Evolutionary conservation across 306 rosid species (phyloP).

Genomic region (Macrotyloma uniflorum): DNA sequence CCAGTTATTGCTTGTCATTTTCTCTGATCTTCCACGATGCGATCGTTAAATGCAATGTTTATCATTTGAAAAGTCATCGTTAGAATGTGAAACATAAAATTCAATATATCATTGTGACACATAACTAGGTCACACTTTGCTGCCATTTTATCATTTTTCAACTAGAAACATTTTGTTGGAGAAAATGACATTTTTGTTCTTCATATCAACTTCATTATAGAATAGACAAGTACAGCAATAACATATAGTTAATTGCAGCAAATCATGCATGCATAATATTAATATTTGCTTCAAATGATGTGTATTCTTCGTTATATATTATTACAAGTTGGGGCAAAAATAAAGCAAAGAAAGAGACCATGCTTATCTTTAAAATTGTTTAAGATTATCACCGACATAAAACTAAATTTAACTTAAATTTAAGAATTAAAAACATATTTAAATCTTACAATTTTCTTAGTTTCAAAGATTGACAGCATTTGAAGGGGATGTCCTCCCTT

Average conservation of each 20-base stretch:
- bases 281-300: neutral
- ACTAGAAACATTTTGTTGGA: neutral
- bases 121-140: neutral
- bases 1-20: neutral
- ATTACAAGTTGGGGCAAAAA: neutral
- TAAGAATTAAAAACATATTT: too few species aligned
- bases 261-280: neutral
- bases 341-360: neutral
- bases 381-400: too few species aligned
- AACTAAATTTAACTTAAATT: too few species aligned
- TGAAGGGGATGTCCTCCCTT: too few species aligned
- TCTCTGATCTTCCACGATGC: neutral
- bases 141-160: neutral
- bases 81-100: too few species aligned
- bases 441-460: too few species aligned
- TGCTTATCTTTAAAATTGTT: neutral
- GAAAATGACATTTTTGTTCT: neutral
- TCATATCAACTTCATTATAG: neutral
- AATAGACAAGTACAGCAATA: neutral
- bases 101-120: neutral
- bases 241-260: neutral
- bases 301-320: neutral
- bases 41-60: neutral
- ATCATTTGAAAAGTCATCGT: neutral
- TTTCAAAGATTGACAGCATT: too few species aligned